A percentile compares a stretch with the other conserved stretches of the same genome.
Evolutionary conservation across 495 filamentous ascomycete species (phyloP).

Genomic region (Astrothelium macrocarpum): DNA sequence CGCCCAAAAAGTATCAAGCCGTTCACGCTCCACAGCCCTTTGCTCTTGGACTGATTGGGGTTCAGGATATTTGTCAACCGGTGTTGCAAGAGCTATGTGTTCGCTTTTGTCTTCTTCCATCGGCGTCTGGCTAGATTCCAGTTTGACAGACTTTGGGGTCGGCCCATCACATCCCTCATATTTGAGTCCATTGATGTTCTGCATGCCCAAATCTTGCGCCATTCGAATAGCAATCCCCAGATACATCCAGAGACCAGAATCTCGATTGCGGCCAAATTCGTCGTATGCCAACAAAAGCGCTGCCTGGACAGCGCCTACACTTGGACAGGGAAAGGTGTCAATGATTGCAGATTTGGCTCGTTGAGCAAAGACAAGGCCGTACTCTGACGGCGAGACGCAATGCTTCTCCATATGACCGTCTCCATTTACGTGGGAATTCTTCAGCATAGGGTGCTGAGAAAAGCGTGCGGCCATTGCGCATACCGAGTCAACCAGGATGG

Average conservation of each 20-base stretch:
- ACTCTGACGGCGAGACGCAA: conserved; percentile 34
- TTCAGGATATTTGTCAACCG: conserved; percentile 31
- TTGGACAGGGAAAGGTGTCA: conserved; percentile 68
- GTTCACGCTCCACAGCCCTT: conserved; percentile 50
- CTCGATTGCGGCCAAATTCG: conserved; percentile 73
- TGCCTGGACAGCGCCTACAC: conserved; percentile 68
- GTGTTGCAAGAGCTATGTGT: background rate
- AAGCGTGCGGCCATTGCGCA: conserved; percentile 76
- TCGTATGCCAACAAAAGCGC: conserved; percentile 75
- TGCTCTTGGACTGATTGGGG: conserved; percentile 46
- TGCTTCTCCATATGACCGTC: conserved; percentile 9
- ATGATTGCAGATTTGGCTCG: conserved; percentile 64
- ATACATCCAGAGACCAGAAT: conserved; percentile 87
- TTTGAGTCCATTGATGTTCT: conserved; percentile 64
- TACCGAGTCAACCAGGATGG: conserved; percentile 77
- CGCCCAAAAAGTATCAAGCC: conserved; percentile 76
- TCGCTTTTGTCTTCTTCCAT: conserved; percentile 18
- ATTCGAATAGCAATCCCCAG: conserved; percentile 75
- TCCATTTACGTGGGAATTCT: conserved; percentile 30
- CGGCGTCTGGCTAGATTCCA: conserved; percentile 22
- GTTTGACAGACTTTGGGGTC: conserved; percentile 43
- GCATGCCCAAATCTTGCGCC: conserved; percentile 74
- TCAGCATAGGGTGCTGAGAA: conserved; percentile 56
- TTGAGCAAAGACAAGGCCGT: conserved; percentile 67
- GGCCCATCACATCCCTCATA: conserved; percentile 51